phyloP scores from a whole-genome alignment of 768 basidiomycete species.

The Leccinum sublutescens region DNA sequence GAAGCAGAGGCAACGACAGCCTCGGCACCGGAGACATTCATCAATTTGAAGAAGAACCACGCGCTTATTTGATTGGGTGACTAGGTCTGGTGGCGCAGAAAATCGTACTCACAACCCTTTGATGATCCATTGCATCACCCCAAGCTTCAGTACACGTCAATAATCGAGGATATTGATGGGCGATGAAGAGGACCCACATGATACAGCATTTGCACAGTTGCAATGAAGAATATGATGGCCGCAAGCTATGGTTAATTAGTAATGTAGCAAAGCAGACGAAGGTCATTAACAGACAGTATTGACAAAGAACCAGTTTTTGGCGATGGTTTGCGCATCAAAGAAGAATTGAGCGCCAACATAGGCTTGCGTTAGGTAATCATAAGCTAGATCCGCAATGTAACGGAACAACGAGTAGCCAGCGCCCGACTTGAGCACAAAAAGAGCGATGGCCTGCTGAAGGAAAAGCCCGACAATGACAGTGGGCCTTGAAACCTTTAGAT shows the following conservation, averaged over 20 bases:
- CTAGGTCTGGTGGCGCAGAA: neutral
- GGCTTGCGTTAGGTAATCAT: slow-evolving; percentile 74
- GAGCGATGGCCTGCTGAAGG: slow-evolving; percentile 79
- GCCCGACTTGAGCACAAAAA: slow-evolving; percentile 83
- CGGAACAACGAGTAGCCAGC: slow-evolving; percentile 84
- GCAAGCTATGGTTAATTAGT: slow-evolving; percentile 45
- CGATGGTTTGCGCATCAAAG: slow-evolving; percentile 64
- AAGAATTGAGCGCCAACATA: slow-evolving; percentile 77
- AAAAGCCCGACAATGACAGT: slow-evolving; percentile 88
- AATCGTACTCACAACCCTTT: slow-evolving; percentile 62
- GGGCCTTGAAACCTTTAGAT: slow-evolving; percentile 45
- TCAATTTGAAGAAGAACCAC: slow-evolving; percentile 90
- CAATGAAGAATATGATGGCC: slow-evolving; percentile 92
- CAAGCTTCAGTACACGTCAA: slow-evolving; percentile 39
- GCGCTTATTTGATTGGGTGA: slow-evolving; percentile 45
- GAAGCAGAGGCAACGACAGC: slow-evolving; percentile 91
- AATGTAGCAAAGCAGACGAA: slow-evolving; percentile 11
- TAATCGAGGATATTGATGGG: neutral
- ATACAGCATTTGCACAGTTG: slow-evolving; percentile 89
- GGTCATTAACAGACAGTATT: slow-evolving; percentile 52
- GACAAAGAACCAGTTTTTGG: slow-evolving; percentile 83
- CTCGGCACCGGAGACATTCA: slow-evolving; percentile 93
- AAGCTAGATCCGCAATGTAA: slow-evolving; percentile 77
- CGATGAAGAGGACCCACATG: slow-evolving; percentile 39
- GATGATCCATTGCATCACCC: slow-evolving; percentile 94